These are phyloP conservation scores for Fragaria vesca DNA, from an alignment of 306 rosid species.

Conservation along the genomic window DNA sequence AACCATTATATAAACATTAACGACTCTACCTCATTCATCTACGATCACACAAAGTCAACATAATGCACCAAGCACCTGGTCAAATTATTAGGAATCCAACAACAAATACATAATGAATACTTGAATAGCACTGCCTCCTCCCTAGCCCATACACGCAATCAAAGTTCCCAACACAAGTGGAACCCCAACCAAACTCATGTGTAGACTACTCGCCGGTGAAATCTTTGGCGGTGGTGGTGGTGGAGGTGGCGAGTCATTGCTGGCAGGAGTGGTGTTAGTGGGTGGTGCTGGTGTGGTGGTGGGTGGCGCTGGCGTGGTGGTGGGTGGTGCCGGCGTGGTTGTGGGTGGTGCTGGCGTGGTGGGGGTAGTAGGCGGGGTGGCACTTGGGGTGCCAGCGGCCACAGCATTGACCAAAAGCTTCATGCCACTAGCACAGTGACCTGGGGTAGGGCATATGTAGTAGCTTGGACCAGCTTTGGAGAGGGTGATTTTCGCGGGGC, in stretches of 20 bases:
- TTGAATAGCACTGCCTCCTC: conserved; percentile 62
- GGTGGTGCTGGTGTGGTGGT: conserved; percentile 34
- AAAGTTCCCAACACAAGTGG: conserved; percentile 29
- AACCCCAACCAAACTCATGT: conserved; percentile 35
- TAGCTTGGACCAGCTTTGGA: conserved; percentile 27
- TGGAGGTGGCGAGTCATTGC: not conserved
- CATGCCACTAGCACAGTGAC: conserved; percentile 61
- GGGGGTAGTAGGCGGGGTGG: conserved; percentile 13
- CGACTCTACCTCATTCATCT: conserved; percentile 3
- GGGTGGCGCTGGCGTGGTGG: conserved; percentile 12
- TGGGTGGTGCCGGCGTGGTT: conserved; percentile 24
- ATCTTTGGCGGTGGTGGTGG: conserved; percentile 32
- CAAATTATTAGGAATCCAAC: conserved; percentile 9
- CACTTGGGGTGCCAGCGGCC: conserved; percentile 39
- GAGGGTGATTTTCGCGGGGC: conserved; percentile 40
- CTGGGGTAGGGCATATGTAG: conserved; percentile 49
- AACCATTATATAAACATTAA: not conserved
- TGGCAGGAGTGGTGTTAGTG: conserved; percentile 23
- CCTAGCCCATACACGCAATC: conserved; percentile 53
- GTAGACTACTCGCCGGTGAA: conserved; percentile 28
- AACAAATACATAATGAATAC: not conserved
- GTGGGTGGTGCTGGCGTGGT: conserved; percentile 27
- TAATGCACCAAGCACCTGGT: conserved; percentile 17
- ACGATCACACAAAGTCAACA: conserved; percentile 14
- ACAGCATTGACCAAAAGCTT: conserved; percentile 48